Evolutionary conservation across 2,329 filamentous ascomycete genomes (phyloP).

Genomic region (Elsinoe perseae): DNA sequence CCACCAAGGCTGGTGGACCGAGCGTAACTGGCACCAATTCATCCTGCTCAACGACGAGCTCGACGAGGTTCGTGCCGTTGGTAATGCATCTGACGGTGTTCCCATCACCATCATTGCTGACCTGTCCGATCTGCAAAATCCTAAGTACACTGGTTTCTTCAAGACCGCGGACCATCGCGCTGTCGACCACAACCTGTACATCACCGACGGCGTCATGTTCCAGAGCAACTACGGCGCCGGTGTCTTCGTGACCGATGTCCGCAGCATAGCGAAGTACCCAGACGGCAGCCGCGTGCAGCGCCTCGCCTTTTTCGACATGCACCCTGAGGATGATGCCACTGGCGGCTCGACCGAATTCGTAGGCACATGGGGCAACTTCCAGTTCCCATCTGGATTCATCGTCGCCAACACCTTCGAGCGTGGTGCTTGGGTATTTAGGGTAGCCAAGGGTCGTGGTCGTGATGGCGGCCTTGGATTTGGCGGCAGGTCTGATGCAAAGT

Average conservation of each 20-base stretch:
- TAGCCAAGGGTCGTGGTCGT: constrained; percentile 20
- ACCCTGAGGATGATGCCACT: constrained; percentile 43
- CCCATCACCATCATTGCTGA: constrained; percentile 46
- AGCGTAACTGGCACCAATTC: constrained; percentile 39
- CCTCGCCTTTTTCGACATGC: constrained; percentile 45
- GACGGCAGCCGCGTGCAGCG: constrained; percentile 40
- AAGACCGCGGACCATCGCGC: constrained; percentile 29
- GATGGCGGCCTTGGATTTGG: constrained; percentile 21
- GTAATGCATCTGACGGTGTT: constrained; percentile 36
- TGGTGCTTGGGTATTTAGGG: constrained; percentile 40
- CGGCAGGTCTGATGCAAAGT: constrained; percentile 17
- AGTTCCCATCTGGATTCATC: constrained; percentile 44
- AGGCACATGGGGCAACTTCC: constrained; percentile 45
- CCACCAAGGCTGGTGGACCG: constrained; percentile 48
- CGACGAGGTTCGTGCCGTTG: constrained; percentile 40
- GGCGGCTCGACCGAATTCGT: constrained; percentile 23
- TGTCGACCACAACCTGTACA: constrained; percentile 39
- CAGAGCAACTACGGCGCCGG: constrained; percentile 34
- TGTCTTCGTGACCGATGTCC: constrained; percentile 31
- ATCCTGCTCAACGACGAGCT: constrained; percentile 49
- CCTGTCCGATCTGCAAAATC: constrained; percentile 39
- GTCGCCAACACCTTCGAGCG: constrained; percentile 48
- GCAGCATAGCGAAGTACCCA: constrained; percentile 34
- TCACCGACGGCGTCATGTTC: constrained; percentile 32
- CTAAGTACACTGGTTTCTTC: constrained; percentile 36